Percentiles rank a stretch among this genome's conserved stretches.
phyloP scores from a whole-genome alignment of 2,329 filamentous ascomycete species.

The Didymella arachidicola region DNA sequence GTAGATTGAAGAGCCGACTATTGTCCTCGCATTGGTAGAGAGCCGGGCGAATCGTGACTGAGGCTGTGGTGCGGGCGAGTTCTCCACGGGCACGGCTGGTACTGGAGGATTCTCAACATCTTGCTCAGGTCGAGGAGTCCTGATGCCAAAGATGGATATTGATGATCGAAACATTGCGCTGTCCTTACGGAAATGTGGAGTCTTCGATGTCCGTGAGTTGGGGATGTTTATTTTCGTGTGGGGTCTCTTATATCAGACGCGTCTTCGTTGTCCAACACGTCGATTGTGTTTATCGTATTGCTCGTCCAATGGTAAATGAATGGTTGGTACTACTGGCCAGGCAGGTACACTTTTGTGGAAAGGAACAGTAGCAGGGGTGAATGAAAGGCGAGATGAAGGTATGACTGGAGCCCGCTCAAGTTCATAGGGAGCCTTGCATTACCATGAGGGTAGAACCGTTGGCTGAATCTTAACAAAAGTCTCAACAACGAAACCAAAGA shows the following conservation, averaged over 20 bases:
- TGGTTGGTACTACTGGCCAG: constrained; percentile 16
- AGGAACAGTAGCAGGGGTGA: constrained; percentile 18
- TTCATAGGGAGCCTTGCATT: constrained; percentile 44
- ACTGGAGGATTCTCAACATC: constrained; percentile 28
- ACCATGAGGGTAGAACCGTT: constrained; percentile 33
- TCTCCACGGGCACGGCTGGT: constrained; percentile 21
- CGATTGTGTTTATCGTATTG: constrained; percentile 11
- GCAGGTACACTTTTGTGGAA: constrained; percentile 17
- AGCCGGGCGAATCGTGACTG: constrained; percentile 33
- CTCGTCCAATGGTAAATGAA: constrained; percentile 14
- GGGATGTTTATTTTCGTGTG: constrained; percentile 27
- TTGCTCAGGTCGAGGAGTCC: constrained; percentile 46
- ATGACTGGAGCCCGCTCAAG: constrained; percentile 47
- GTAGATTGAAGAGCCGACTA: constrained; percentile 47
- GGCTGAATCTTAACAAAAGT: constrained; percentile 26
- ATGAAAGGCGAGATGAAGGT: constrained; percentile 23
- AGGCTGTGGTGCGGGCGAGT: constrained; percentile 30
- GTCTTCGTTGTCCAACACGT: constrained; percentile 22
- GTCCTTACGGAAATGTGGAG: constrained; percentile 16
- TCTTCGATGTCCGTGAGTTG: constrained; percentile 22
- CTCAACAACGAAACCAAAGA: constrained; percentile 25
- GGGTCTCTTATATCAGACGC: constrained; percentile 42
- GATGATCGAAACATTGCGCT: constrained; percentile 45
- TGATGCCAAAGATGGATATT: constrained; percentile 33
- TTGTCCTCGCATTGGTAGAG: constrained; percentile 25